Base-by-base conservation (phyloP, 495 filamentous ascomycete species). In the Gamarada debralockiae region DNA sequence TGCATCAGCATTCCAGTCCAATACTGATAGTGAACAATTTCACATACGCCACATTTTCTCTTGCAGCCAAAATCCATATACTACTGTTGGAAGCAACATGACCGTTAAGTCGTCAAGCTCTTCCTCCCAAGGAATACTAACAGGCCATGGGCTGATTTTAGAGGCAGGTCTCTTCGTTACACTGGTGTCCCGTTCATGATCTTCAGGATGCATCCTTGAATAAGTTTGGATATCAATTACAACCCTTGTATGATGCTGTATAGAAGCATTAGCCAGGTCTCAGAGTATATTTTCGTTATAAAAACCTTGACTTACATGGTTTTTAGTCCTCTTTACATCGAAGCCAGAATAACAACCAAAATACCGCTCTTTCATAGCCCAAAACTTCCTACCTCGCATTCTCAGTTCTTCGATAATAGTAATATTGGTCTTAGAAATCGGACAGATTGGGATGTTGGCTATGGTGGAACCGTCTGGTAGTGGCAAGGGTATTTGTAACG, bases 41-140 rank as follows among this genome's bases (percentile, higher is more conserved):
- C 22, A 41, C 49, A 9, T 31, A 52, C 49, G 5, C 49, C 38
- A 52, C 25, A 2, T 43, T 24, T 52, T 52, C 21, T 43, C 47
- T 25, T 40, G 47, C n/a, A 50, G 47, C 31, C 20, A 13, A 50
- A 50, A 50, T n/a, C n/a, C 47, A 38, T 38, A 38, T 21, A 50
- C 21, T 21, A 15, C 21, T 38, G 47, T 9, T n/a, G 47, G 31
- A 37, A 50, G 47, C 9, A 40, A 25, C 21, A 40, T 38, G 31
- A 23, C 34, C 2, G 9, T 40, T 40, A 15, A 50, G 29, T 50
- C 47, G 15, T 38, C 34, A 8, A 40, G 29, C n/a, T 50, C 31
- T 10, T 39, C 34, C 8, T 40, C 34, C 20, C 31, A 13, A 25
- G 14, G 29, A 24, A 45, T 45, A 24, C 20, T 45, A 23, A 24